Conservation (phyloP, 305 asterid species). For the Withania somnifera region DNA sequence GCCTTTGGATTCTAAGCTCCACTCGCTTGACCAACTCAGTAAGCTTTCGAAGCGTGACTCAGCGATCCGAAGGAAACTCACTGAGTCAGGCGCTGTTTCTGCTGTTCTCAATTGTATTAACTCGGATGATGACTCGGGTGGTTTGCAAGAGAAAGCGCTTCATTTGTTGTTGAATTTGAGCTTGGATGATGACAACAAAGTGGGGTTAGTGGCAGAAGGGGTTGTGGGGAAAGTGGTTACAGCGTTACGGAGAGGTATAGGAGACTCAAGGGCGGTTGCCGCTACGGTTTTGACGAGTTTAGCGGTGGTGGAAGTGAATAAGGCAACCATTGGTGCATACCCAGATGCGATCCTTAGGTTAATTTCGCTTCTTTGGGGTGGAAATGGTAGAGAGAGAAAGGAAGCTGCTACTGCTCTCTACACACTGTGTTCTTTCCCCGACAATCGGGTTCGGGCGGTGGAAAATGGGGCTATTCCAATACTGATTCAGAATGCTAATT, state of each 20-base stretch:
- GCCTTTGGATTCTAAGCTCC: slow-evolving; percentile 27
- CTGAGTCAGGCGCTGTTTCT: slow-evolving; percentile 79
- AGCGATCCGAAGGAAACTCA: slow-evolving; percentile 42
- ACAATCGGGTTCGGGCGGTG: slow-evolving; percentile 55
- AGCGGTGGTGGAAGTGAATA: slow-evolving; percentile 83
- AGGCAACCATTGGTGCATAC: slow-evolving; percentile 70
- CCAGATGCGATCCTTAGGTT: slow-evolving; percentile 61
- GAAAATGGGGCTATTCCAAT: slow-evolving; percentile 41
- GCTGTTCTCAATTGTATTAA: slow-evolving; percentile 49
- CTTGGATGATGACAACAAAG: slow-evolving; percentile 79
- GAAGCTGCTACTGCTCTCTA: slow-evolving; percentile 81
- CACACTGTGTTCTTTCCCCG: slow-evolving; percentile 62
- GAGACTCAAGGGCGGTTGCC: slow-evolving; percentile 77
- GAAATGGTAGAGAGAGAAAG: slow-evolving; percentile 66
- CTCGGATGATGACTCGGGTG: slow-evolving; percentile 30
- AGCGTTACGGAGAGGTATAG: slow-evolving; percentile 49
- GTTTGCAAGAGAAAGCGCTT: slow-evolving; percentile 61
- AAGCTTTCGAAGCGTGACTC: slow-evolving; percentile 57
- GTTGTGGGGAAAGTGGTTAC: slow-evolving; percentile 52
- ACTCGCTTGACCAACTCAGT: slow-evolving; percentile 48
- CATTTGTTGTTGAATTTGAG: slow-evolving; percentile 71
- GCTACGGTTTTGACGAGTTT: slow-evolving; percentile 87
- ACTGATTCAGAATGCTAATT: slow-evolving; percentile 38
- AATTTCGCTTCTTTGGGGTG: slow-evolving; percentile 46
- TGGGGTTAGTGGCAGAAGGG: slow-evolving; percentile 89